Evolutionary conservation across 2,329 filamentous ascomycete species (phyloP).

Genomic region (Aspergillus sp.): DNA sequence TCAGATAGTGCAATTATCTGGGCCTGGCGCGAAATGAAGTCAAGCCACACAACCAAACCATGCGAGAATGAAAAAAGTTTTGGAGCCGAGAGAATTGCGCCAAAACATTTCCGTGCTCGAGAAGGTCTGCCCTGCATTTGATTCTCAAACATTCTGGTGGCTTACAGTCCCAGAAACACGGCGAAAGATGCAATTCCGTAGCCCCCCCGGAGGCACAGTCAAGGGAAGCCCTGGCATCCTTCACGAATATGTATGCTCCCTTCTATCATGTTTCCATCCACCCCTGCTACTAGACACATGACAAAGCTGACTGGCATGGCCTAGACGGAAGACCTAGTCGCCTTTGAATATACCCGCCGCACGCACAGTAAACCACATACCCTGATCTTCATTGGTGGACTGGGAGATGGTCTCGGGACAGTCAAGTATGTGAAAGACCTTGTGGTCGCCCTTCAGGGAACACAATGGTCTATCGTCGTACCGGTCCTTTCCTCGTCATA

Average conservation of each 20-base stretch:
- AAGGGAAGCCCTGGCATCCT: constrained; percentile 5
- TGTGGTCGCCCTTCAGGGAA: constrained; percentile 43
- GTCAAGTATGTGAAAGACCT: constrained; percentile 53
- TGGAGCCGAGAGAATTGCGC: no score
- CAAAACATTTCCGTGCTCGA: no score
- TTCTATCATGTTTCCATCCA: no score
- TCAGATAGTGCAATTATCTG: no score
- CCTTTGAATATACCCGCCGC: constrained; percentile 38
- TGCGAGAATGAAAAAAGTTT: no score
- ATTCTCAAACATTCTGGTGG: no score
- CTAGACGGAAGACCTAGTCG: constrained; percentile 34
- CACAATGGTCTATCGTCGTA: constrained; percentile 52
- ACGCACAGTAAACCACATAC: constrained; percentile 41
- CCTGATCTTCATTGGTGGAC: constrained; percentile 57
- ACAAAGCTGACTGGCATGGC: neutral
- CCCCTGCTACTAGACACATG: neutral
- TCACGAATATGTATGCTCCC: constrained; percentile 5
- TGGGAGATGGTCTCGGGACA: constrained; percentile 56
- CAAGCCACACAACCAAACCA: no score
- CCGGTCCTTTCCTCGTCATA: constrained; percentile 52
- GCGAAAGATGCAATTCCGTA: no score
- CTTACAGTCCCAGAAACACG: no score
- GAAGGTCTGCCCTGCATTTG: no score
- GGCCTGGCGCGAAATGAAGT: no score
- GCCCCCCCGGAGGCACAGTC: neutral